Conservation (phyloP, 768 basidiomycete species). For the Amanita rubescens region DNA sequence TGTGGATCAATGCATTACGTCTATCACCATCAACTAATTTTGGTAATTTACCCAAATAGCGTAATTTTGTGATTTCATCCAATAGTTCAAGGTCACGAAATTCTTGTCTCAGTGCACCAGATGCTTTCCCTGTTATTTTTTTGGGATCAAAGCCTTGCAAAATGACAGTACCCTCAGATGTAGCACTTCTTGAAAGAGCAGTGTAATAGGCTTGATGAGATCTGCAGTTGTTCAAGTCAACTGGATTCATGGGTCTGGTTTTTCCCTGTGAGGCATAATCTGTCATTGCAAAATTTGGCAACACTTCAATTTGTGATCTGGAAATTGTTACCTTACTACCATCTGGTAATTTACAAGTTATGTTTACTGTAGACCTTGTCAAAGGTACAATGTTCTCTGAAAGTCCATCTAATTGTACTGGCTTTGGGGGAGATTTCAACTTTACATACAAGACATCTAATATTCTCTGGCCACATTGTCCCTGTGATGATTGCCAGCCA, state of each 20-base stretch:
- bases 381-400: not conserved
- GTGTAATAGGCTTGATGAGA: conserved; percentile 8
- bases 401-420: not conserved
- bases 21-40: not conserved
- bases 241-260: conserved; percentile 9
- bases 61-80: not conserved
- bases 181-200: not conserved
- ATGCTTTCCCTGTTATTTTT: not conserved
- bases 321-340: conserved; percentile 11
- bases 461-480: conserved; percentile 10
- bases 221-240: conserved; percentile 8
- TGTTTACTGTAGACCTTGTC: not conserved
- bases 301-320: conserved; percentile 17
- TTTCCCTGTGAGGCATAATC: conserved; percentile 12
- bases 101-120: not conserved
- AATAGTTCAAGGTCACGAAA: not conserved
- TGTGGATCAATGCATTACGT: not conserved
- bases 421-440: not conserved
- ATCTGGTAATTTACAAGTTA: conserved; percentile 11
- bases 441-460: conserved; percentile 23
- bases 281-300: conserved; percentile 15
- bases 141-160: not conserved
- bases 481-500: conserved; percentile 18
- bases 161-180: not conserved
- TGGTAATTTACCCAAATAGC: not conserved